phyloP scores from a whole-genome alignment of 148 eudicot genomes.

The Diospyros kaki region DNA sequence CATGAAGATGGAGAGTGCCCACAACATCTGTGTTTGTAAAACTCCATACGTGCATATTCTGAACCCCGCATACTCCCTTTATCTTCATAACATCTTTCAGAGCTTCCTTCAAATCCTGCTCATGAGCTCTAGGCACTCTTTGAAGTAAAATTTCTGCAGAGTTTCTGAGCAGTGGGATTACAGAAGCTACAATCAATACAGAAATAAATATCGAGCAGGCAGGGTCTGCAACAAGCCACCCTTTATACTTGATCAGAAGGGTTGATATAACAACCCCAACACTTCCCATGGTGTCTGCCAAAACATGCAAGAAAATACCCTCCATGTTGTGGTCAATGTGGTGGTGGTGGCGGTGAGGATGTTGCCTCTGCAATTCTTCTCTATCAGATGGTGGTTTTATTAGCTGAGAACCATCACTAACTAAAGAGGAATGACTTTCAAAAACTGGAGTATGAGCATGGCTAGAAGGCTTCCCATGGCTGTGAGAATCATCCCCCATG shows the following conservation, averaged over 20 bases:
- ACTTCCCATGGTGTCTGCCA: conserved; percentile 97
- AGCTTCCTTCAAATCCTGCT: conserved; percentile 62
- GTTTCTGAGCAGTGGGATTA: conserved; percentile 80
- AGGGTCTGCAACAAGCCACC: conserved; percentile 97
- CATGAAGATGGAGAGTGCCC: conserved; percentile 75
- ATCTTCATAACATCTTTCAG: conserved; percentile 53
- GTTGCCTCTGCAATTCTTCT: conserved; percentile 30
- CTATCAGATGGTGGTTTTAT: not conserved
- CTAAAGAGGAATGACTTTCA: conserved; percentile 12
- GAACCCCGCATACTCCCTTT: conserved; percentile 68
- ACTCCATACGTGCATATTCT: conserved; percentile 85
- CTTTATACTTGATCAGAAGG: conserved; percentile 77
- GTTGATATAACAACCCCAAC: conserved; percentile 96
- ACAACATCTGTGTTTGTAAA: conserved; percentile 76
- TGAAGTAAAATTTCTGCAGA: conserved; percentile 89
- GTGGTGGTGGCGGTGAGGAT: conserved; percentile 16
- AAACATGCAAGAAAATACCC: conserved; percentile 95
- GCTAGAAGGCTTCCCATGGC: conserved; percentile 1
- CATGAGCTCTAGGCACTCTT: conserved; percentile 78
- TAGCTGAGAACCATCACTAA: conserved; percentile 4
- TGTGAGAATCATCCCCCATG: conserved; percentile 11
- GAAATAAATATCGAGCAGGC: conserved; percentile 95
- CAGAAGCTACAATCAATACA: conserved; percentile 75
- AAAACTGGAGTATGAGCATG: conserved; percentile 28
- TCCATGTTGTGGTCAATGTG: conserved; percentile 99